phyloP scores from a whole-genome alignment of 2,329 filamentous ascomycete genomes.

The Diaporthe ampelina region DNA sequence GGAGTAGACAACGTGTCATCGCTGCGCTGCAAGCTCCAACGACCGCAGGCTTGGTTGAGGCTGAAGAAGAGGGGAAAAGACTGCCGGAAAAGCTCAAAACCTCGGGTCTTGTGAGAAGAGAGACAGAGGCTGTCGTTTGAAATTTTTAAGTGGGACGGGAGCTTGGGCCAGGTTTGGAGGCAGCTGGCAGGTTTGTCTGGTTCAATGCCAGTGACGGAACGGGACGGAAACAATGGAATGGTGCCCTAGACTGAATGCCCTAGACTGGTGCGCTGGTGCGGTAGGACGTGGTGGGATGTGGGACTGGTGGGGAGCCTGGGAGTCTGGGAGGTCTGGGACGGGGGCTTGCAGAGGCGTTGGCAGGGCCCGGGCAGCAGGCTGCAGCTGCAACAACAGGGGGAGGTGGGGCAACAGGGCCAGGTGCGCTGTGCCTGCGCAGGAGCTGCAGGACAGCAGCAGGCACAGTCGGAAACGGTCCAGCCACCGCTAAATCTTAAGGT shows the following conservation, averaged over 20 bases:
- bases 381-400: too few species aligned
- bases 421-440: not conserved
- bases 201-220: slow-evolving; percentile 7
- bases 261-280: not conserved
- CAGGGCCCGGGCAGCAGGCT: too few species aligned
- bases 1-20: slow-evolving; percentile 11
- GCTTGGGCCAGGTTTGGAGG: slow-evolving; percentile 19
- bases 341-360: not conserved
- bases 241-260: too few species aligned
- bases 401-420: not conserved
- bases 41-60: slow-evolving; percentile 26
- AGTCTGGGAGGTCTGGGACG: not conserved
- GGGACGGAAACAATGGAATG: too few species aligned
- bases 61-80: slow-evolving; percentile 10
- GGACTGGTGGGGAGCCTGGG: not conserved
- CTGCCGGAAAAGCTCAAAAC: not conserved
- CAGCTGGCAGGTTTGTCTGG: not conserved
- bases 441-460: slow-evolving; percentile 26
- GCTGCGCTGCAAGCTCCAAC: slow-evolving; percentile 6
- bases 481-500: slow-evolving; percentile 31
- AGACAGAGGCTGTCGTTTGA: slow-evolving; percentile 5
- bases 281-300: not conserved
- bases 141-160: slow-evolving; percentile 15
- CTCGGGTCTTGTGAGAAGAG: not conserved
- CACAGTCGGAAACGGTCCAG: slow-evolving; percentile 30